phyloP scores from a whole-genome alignment of 1,284 basidiomycete species.

The Pterula multifida region DNA sequence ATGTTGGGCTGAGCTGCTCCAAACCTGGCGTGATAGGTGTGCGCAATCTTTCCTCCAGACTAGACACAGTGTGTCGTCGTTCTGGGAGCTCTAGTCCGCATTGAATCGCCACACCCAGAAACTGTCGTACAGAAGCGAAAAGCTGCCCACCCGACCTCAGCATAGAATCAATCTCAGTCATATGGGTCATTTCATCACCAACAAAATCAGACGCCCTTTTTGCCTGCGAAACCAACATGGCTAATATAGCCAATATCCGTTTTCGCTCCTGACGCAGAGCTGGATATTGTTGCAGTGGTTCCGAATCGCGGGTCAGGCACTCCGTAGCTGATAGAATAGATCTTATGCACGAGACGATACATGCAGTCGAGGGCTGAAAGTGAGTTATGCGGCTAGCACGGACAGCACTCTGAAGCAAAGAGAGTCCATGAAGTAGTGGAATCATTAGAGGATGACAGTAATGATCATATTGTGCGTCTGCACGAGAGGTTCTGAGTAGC shows the following conservation, averaged over 20 bases:
- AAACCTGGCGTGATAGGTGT: not conserved
- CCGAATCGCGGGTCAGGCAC: conserved; percentile 77
- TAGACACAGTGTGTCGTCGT: conserved; percentile 22
- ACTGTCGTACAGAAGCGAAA: conserved; percentile 59
- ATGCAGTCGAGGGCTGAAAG: conserved; percentile 76
- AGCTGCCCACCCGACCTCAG: conserved; percentile 62
- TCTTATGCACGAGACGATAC: conserved; percentile 92
- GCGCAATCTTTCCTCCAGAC: conserved; percentile 9
- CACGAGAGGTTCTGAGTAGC: conserved; percentile 29
- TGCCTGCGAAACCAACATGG: conserved; percentile 76
- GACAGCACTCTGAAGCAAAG: conserved; percentile 79
- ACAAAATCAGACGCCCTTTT: conserved; percentile 59
- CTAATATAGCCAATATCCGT: conserved; percentile 73
- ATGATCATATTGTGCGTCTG: conserved; percentile 24
- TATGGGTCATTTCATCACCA: conserved; percentile 34
- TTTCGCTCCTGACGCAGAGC: conserved; percentile 70
- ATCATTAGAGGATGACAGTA: conserved; percentile 66
- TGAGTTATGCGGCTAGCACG: conserved; percentile 65
- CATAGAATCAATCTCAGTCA: conserved; percentile 59
- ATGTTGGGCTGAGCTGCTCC: not conserved
- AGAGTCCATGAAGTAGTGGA: conserved; percentile 74
- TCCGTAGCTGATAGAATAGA: conserved; percentile 77
- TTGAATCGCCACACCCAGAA: conserved; percentile 64
- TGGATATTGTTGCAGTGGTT: conserved; percentile 55
- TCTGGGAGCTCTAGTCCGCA: conserved; percentile 72